Evolutionary conservation across 2,329 filamentous ascomycete species (phyloP), one percentile per base, ranked within the genome.

Genomic region (Paracorniculantispora psalliotae): DNA sequence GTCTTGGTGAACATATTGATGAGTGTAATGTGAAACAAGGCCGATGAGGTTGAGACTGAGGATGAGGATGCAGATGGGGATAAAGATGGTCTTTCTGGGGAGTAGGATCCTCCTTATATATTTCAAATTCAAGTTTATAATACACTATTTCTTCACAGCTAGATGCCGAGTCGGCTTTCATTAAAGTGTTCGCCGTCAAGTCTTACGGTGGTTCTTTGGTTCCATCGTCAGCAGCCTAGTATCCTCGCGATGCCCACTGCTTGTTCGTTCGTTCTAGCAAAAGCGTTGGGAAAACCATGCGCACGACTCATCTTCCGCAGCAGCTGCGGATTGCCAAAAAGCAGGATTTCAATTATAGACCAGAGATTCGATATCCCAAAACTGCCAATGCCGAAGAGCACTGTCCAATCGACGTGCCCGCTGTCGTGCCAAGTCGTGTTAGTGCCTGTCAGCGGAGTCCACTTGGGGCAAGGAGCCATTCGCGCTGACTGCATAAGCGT

Each of bases 1-100:
- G 46, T 19, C 39, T 58, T 58, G 46, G 43, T 28, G 23, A 58
- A 35, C 56, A 58, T 58, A 17, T 13, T 55, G 52, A 49, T 33
- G 46, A 49, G 46, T 30, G 25, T 19, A 28, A 44, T 30, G 10
- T 19, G 17, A 30, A 19, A 17, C 5, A 41, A 41, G 15, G 4
- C 12, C 13, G n/a, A 19, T 41, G 37, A 8, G 7, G 37, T 15
- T 30, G 25, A 21, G 37, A 41, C 10, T 39, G 35, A 28, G 10
- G 5, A 17, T 8, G 25, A 53, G 23, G 17, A 43, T 19, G 37
- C 4, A 8, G 35, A 33, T 33, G 30, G 12, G 30, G 12, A 33
- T 6, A 7, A 23, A 33, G 2, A 1, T 33, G n/a, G n/a, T 2
- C 10, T 23, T 41, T 17, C 25, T 21, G 26, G 2, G 12, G 39